A percentile compares a stretch with the other conserved stretches of the same genome.
phyloP scores from a whole-genome alignment of 2,329 filamentous ascomycete genomes.

The Furcasterigmium sp. region DNA sequence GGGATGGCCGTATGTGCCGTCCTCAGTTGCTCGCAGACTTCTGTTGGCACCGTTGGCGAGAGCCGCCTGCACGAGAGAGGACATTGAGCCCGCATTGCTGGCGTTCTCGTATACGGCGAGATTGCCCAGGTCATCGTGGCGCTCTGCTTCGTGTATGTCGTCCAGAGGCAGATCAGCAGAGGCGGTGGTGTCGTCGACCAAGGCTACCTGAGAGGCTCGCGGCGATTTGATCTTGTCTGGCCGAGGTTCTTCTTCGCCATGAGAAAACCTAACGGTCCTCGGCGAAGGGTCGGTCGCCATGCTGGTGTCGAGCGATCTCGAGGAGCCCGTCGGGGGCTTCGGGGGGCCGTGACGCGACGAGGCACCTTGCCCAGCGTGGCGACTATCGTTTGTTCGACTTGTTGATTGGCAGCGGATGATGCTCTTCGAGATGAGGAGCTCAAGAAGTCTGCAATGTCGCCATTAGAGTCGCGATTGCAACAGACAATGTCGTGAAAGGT shows the following conservation, averaged over 20 bases:
- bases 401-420: not conserved
- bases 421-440: not conserved
- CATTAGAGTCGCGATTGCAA: too few relatives aligned
- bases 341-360: too few relatives aligned
- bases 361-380: too few relatives aligned
- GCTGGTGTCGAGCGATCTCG: not conserved
- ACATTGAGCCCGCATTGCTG: slow-evolving; percentile 31
- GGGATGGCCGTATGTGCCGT: slow-evolving; percentile 17
- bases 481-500: not conserved
- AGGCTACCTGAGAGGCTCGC: slow-evolving; percentile 25
- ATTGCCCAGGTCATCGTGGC: slow-evolving; percentile 41
- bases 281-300: slow-evolving; percentile 42
- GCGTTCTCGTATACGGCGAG: slow-evolving; percentile 38
- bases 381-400: too few relatives aligned
- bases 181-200: slow-evolving; percentile 41
- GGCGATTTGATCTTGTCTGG: slow-evolving; percentile 35
- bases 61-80: slow-evolving; percentile 25
- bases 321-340: too few relatives aligned
- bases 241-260: slow-evolving; percentile 37
- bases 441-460: too few relatives aligned
- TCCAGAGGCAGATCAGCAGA: slow-evolving; percentile 37
- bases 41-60: slow-evolving; percentile 8
- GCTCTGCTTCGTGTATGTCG: slow-evolving; percentile 41
- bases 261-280: slow-evolving; percentile 52
- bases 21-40: slow-evolving; percentile 9